Base-by-base conservation (phyloP, 495 filamentous ascomycete genomes). In the Daldinia caldariorum region DNA sequence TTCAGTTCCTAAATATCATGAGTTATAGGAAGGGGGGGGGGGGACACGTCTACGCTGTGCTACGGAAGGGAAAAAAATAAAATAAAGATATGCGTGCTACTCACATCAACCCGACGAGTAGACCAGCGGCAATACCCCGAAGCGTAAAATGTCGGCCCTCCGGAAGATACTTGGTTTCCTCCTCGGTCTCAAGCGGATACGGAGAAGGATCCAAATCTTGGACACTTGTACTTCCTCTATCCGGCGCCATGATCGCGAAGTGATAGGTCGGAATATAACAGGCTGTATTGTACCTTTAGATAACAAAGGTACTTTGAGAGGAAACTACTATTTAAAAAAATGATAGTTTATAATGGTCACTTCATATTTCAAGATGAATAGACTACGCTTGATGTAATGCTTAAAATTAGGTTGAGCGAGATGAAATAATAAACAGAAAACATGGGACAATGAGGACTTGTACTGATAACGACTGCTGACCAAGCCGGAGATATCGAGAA, bases 71-170 rank as follows among this genome's bases (percentile, higher is more conserved):
- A n/a, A n/a, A n/a, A 43, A 38, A 32, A 12, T 7, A 12, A 51
- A 49, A 37, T 1, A 34, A 38, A 35, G n/a, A n/a, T 49, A 31
- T 9, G n/a, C 13, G 39, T 55, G 49, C 14, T 38, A 69, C 67
- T 69, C 31, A 69, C 67, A 69, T 49, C 31, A 69, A 39, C 31
- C 95, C 95, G 63, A 98, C 94, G 3, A 86, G 79, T 6, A 98
- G 80, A 38, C 95, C 95, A 57, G 93, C 92, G 31, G 89, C 74
- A 41, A 97, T 82, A 34, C 92, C 93, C 47, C 95, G 90, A 14
- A 89, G 18, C 6, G 96, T 98, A 79, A 99, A 97, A 80, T 91
- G 90, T 38, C 83, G 82, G 43, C 82, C 82, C 55, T 81, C 79
- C 16, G 65, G 72, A 43, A 68, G 77, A 67, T 66, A 65, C 55